A percentile compares a stretch with the other conserved stretches of the same genome.
Conservation (phyloP, 2,329 filamentous ascomycete genomes). For the Tympanopsis confertula region DNA sequence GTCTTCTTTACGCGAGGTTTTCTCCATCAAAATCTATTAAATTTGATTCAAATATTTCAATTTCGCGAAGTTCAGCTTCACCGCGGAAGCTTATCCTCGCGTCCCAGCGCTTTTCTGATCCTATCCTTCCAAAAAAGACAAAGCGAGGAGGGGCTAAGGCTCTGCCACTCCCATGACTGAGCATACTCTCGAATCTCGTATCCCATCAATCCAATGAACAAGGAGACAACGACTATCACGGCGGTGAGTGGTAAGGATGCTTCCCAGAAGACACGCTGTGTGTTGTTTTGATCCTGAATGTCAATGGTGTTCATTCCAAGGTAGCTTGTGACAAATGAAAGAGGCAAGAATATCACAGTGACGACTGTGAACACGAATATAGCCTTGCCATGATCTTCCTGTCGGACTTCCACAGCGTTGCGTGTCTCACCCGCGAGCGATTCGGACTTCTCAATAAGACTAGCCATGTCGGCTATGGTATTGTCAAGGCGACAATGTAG, state of each 20-base stretch:
- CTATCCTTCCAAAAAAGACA: no score
- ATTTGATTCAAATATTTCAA: no score
- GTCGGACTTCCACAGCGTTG: constrained; percentile 6
- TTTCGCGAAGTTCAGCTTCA: no score
- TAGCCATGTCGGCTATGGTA: not conserved
- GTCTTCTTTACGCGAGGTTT: no score
- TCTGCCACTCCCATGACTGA: no score
- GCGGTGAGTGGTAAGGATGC: constrained; percentile 5
- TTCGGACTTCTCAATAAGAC: not conserved
- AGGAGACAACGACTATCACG: constrained; percentile 1
- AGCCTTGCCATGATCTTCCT: constrained; percentile 12
- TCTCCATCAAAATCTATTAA: no score
- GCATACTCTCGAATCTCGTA: not conserved
- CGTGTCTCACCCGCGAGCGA: not conserved
- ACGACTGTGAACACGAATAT: constrained; percentile 18
- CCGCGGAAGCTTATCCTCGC: no score
- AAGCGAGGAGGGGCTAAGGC: no score
- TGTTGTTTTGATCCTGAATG: constrained; percentile 3
- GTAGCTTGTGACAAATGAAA: constrained; percentile 17
- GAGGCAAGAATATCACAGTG: constrained; percentile 15
- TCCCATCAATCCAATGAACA: not conserved
- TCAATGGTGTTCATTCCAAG: constrained; percentile 15
- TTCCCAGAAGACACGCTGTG: constrained; percentile 6
- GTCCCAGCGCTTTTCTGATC: no score
- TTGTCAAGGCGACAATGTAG: not conserved